Base-by-base conservation (phyloP, 1,139 yeast species). In the Hansenula sp. region DNA sequence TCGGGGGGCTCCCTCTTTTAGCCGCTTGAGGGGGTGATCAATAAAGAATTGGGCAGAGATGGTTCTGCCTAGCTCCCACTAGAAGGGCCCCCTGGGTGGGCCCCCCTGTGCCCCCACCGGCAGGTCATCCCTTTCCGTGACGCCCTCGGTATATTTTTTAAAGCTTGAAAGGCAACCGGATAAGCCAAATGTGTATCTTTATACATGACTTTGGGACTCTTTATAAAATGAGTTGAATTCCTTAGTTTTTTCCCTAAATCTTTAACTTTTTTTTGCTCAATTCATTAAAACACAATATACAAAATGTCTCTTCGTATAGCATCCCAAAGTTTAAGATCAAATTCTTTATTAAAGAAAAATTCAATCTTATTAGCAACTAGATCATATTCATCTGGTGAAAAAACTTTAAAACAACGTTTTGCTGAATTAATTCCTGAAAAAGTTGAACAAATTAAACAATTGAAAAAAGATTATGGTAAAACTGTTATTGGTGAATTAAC, bases 401-500 rank as follows among this genome's bases (percentile, higher is more conserved):
- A 77, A 70, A 83, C 96, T 53, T 75, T 90, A 57, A 90, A 90
- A 69, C 95, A 89, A 70, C 82, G 95, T 65, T 89, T 92, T 65
- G 95, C 90, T 43, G 96, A 88, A 64, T 75, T 87, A 56, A 78
- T 89, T 64, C 98, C 98, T 55, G 88, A 77, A 60, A 87, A 86
- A 75, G 86, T 85, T 52, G 97, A 88, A 65, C 86, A 88, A 71
- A 83, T 90, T 67, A 89, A 88, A 74, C 80, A 82, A 59, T 81
- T 90, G 64, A 87, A 90, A 69, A 76, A 85, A 66, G 92, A 87
- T 59, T 76, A 89, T 65, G 97, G 97, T 61, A 77, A 82, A 66
- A 82, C 94, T 60, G 92, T 66, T 47, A 88, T 94, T 59, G 97
- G 96, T 57, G 96, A 92, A 72, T 95, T 90, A 54, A 74, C 82